Base-by-base conservation (phyloP, 2,329 filamentous ascomycete species). In the Colletotrichum sp. region DNA sequence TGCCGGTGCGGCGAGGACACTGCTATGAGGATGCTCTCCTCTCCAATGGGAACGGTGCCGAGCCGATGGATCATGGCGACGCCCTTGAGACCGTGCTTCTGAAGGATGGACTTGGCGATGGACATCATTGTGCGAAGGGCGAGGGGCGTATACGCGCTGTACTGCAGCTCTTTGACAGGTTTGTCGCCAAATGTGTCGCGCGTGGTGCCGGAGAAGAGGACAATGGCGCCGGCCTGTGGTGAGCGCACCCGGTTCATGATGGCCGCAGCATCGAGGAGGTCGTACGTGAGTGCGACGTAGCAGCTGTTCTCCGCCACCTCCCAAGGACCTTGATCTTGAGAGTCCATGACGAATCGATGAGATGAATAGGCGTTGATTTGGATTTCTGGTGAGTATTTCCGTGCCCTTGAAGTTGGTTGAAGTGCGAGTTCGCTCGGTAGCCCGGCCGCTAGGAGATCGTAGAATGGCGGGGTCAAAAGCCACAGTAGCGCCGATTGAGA, bases 21-120 rank as follows among this genome's bases (percentile, higher is more conserved):
- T 2, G 95, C 94, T 79, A 98, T 96, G 71, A 97, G 86, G 76
- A 99, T 96, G 82, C 95, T 98, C 86, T 98, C 96, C 84, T 98
- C 95, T n/a, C 93, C 94, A 71, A 98, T 93, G 4, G 95, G 95
- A 18, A 98, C 96, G 24, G 91, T 89, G 0, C 97, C 97, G 5
- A 98, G 88, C 5, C 96, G 91, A 85, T 98, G 97, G 16, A 94
- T 89, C 83, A 98, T 94, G 65, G 94, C 92, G 74, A 98, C 92
- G 9, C 92, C 94, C 48, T 91, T 90, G 21, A 98, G 89, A 1
- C 83, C 85, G 82, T 98, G 92, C 78, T 91, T 92, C 13, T 84
- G 80, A 18, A 85, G 84, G 5, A 96, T 84, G 5, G 87, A 83
- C 7, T 87, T 85, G 55, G 92, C 91, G 79, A 97, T 95, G 24